Evolutionary conservation across 108 stramenopile species (phyloP).

Genomic region (Pseudonitzschia multiseries): DNA sequence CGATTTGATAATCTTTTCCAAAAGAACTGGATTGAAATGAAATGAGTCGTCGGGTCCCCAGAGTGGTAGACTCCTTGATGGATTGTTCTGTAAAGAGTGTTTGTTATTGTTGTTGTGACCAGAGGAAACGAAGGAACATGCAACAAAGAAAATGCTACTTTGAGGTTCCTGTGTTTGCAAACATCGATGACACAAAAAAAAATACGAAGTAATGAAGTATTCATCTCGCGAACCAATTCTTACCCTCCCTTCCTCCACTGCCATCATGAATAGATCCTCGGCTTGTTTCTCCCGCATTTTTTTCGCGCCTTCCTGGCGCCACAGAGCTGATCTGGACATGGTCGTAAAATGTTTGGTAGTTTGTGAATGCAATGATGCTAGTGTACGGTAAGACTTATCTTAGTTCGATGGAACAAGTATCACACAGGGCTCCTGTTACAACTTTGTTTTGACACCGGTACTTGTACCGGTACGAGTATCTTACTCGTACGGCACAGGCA

Average conservation of each 20-base stretch:
- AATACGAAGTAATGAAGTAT: no score
- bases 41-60: constrained; percentile 82
- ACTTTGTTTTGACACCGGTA: no score
- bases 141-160: constrained; percentile 10
- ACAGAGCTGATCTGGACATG: constrained; percentile 84
- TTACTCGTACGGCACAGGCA: no score
- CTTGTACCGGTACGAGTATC: no score
- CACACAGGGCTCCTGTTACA: no score
- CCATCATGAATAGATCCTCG: constrained; percentile 59
- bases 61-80: constrained; percentile 60
- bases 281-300: constrained; percentile 72
- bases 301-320: constrained; percentile 81
- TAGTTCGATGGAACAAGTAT: no score
- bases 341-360: not conserved
- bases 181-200: not conserved
- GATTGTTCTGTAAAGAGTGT: constrained; percentile 33
- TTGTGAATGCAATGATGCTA: no score
- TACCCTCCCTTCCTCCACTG: constrained; percentile 73
- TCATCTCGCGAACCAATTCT: not conserved
- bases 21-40: constrained; percentile 91
- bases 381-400: no score
- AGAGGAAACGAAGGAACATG: not conserved
- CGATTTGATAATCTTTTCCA: constrained; percentile 75
- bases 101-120: not conserved
- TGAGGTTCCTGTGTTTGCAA: not conserved